A percentile compares a stretch with the other conserved stretches of the same genome.
These are phyloP conservation scores for Blastobotrys peoriensis DNA, from an alignment of 805 yeast genomes.

Conservation along the genomic window DNA sequence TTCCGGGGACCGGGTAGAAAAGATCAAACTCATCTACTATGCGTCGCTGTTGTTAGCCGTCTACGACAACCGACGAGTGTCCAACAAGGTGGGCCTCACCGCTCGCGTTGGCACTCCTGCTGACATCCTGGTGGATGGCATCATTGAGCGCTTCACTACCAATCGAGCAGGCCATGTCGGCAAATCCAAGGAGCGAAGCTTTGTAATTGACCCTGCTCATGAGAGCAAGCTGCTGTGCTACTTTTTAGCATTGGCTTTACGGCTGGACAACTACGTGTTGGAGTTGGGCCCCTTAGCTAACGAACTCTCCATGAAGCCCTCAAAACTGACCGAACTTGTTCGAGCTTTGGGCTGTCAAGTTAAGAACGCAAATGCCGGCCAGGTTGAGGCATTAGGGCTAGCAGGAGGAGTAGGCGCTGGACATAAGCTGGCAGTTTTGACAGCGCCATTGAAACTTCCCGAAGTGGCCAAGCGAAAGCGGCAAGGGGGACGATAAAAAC, in stretches of 20 bases:
- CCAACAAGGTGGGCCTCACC: constrained; percentile 52
- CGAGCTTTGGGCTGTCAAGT: constrained; percentile 78
- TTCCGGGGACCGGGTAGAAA: constrained; percentile 44
- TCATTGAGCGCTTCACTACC: constrained; percentile 67
- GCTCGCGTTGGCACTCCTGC: constrained; percentile 63
- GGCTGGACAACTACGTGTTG: constrained; percentile 66
- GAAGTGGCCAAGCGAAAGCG: constrained; percentile 58
- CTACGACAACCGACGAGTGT: constrained; percentile 62
- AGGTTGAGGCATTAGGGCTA: constrained; percentile 33
- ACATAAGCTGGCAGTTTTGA: constrained; percentile 74
- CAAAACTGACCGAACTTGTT: constrained; percentile 60
- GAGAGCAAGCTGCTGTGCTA: constrained; percentile 84
- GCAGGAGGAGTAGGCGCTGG: constrained; percentile 35
- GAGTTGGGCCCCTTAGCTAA: constrained; percentile 78
- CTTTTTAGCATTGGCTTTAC: constrained; percentile 65
- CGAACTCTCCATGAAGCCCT: constrained; percentile 76
- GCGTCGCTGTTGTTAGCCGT: constrained; percentile 76
- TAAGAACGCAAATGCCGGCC: constrained; percentile 51
- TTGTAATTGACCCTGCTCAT: constrained; percentile 74
- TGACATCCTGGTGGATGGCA: constrained; percentile 62
- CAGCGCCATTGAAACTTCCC: constrained; percentile 86
- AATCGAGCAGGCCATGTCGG: constrained; percentile 54
- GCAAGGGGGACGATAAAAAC: constrained; percentile 21
- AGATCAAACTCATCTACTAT: constrained; percentile 68
- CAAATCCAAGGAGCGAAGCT: constrained; percentile 69